Evolutionary conservation across 2,329 filamentous ascomycete species (phyloP).

Genomic region (Grosmannia penicillata): DNA sequence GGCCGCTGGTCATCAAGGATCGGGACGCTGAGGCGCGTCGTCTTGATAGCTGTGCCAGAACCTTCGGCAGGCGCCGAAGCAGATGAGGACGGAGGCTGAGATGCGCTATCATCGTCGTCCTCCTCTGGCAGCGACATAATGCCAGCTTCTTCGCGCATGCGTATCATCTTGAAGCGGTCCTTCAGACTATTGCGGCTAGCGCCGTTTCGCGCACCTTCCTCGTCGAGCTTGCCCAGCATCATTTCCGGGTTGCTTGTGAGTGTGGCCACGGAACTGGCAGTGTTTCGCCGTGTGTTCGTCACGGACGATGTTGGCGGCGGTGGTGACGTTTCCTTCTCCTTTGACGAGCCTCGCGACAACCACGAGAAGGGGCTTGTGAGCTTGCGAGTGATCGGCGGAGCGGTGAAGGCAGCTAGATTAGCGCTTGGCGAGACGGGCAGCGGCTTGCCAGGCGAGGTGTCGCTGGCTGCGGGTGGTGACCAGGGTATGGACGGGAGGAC

Average conservation of each 20-base stretch:
- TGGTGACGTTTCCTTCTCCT: conserved; percentile 40
- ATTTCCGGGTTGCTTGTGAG: conserved; percentile 69
- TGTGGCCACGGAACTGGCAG: conserved; percentile 65
- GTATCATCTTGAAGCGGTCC: conserved; percentile 64
- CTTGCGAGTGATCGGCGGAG: conserved; percentile 41
- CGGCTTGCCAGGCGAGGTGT: conserved; percentile 27
- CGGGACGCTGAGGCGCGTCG: conserved; percentile 3
- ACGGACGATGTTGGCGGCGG: conserved; percentile 21
- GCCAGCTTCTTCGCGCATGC: conserved; percentile 58
- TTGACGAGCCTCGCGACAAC: conserved; percentile 56
- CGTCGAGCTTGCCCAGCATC: conserved; percentile 62
- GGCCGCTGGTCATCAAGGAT: conserved; percentile 13
- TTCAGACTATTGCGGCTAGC: conserved; percentile 50
- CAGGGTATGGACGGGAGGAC: conserved; percentile 60
- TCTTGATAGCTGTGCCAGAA: not conserved
- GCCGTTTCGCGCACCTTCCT: conserved; percentile 34
- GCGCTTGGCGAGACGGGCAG: conserved; percentile 17
- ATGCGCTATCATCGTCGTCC: not conserved
- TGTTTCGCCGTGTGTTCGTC: conserved; percentile 45
- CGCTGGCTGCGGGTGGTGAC: conserved; percentile 36
- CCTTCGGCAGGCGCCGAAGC: conserved; percentile 7
- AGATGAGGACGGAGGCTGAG: conserved; percentile 16
- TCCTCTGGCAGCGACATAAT: conserved; percentile 31
- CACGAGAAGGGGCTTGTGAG: conserved; percentile 80
- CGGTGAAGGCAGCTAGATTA: conserved; percentile 14